phyloP scores from a whole-genome alignment of 2,329 filamentous ascomycete species.

The Amauroascus verrucosus region DNA sequence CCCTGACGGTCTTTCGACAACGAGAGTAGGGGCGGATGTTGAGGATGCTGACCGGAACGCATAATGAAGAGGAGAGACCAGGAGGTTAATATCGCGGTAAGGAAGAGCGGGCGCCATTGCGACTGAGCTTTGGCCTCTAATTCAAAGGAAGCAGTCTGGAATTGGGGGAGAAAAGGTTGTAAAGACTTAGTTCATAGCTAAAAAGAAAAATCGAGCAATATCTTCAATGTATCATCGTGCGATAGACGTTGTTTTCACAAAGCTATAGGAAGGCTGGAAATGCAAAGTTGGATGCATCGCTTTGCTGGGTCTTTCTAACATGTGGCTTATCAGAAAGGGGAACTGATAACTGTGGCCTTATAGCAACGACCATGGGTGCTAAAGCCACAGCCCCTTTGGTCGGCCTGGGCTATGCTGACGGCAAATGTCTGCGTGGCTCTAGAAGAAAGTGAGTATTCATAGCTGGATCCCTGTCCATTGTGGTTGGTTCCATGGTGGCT shows the following conservation, averaged over 20 bases:
- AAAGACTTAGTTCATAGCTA: not conserved
- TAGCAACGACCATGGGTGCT: not conserved
- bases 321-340: not conserved
- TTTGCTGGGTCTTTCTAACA: not conserved
- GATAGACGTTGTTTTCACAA: not conserved
- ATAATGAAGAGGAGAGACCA: conserved; percentile 83
- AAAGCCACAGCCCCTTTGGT: not conserved
- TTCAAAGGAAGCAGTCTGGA: not conserved
- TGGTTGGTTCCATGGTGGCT: conserved; percentile 1
- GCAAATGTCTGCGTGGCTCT: not conserved
- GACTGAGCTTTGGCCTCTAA: not conserved
- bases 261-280: not conserved
- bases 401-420: not conserved
- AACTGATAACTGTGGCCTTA: not conserved
- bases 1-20: conserved; percentile 84
- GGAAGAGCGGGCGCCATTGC: conserved; percentile 46
- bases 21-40: conserved; percentile 73
- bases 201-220: not conserved
- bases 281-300: too few relatives aligned
- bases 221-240: not conserved
- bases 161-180: not conserved
- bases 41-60: conserved; percentile 94
- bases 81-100: conserved; percentile 94
- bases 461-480: not conserved
- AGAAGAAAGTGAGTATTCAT: not conserved